Conservation (phyloP, 2,329 filamentous ascomycete species). For the Pseudofabraea citricarpa region DNA sequence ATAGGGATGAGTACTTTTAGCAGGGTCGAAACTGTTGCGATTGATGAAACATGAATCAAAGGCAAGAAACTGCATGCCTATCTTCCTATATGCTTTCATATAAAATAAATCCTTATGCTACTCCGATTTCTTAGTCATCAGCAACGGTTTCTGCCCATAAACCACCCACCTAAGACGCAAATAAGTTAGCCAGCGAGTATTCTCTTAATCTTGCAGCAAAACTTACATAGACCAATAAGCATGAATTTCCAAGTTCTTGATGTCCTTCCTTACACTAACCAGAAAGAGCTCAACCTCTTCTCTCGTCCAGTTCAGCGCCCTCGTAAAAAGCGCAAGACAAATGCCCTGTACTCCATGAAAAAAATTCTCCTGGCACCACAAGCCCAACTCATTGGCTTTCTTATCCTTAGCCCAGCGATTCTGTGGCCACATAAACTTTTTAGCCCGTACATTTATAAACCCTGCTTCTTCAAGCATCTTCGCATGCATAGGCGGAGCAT, state of each 20-base stretch:
- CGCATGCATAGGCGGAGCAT: constrained; percentile 25
- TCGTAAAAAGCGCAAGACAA: constrained; percentile 31
- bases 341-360: constrained; percentile 18
- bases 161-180: neutral
- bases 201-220: constrained; percentile 7
- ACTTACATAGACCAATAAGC: constrained; percentile 28
- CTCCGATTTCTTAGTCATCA: too few relatives aligned
- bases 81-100: too few relatives aligned
- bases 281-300: constrained; percentile 33
- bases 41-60: too few relatives aligned
- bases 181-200: neutral
- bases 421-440: constrained; percentile 43
- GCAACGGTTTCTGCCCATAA: neutral
- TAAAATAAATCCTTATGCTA: too few relatives aligned
- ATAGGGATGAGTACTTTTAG: too few relatives aligned
- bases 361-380: constrained; percentile 18
- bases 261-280: constrained; percentile 31
- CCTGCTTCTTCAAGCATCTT: constrained; percentile 43
- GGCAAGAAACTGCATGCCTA: too few relatives aligned
- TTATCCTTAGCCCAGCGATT: constrained; percentile 47
- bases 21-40: too few relatives aligned
- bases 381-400: constrained; percentile 45
- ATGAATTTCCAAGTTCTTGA: constrained; percentile 31
- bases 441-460: constrained; percentile 46
- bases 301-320: constrained; percentile 32